Percentiles rank a stretch among this genome's conserved stretches.
These are phyloP conservation scores for Populus davidiana DNA, from an alignment of 345 rosid genomes.

Conservation along the genomic window DNA sequence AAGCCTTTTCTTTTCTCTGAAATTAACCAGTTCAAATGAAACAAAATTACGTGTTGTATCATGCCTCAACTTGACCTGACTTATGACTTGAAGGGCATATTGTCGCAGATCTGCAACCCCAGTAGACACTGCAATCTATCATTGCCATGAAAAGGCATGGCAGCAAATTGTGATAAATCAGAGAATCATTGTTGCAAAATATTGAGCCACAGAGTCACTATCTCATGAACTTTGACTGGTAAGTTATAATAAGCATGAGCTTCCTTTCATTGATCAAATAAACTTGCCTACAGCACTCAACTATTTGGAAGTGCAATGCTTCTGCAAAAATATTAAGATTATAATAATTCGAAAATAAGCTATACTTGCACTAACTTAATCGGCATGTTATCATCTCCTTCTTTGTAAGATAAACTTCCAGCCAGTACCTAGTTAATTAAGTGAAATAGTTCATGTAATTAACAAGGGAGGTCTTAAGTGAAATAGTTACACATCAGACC, in stretches of 20 bases:
- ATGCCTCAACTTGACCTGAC: not conserved
- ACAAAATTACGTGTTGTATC: not conserved
- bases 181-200: conserved; percentile 3
- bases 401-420: too few species aligned
- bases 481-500: fast-evolving
- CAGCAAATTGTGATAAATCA: not conserved
- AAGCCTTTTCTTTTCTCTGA: not conserved
- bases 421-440: too few species aligned
- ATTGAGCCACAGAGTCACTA: not conserved
- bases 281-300: not conserved
- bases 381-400: too few species aligned
- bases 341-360: not conserved
- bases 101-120: not conserved
- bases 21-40: not conserved
- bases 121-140: not conserved
- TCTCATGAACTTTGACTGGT: not conserved
- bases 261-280: not conserved
- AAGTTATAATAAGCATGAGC: not conserved
- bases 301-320: not conserved
- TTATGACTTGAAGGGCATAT: not conserved
- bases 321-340: not conserved
- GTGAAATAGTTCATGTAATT: too few species aligned
- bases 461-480: too few species aligned
- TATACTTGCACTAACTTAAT: not conserved
- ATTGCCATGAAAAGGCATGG: not conserved